Evolutionary conservation across 2,329 filamentous ascomycete genomes (phyloP).

Genomic region (Diaporthe destruens): DNA sequence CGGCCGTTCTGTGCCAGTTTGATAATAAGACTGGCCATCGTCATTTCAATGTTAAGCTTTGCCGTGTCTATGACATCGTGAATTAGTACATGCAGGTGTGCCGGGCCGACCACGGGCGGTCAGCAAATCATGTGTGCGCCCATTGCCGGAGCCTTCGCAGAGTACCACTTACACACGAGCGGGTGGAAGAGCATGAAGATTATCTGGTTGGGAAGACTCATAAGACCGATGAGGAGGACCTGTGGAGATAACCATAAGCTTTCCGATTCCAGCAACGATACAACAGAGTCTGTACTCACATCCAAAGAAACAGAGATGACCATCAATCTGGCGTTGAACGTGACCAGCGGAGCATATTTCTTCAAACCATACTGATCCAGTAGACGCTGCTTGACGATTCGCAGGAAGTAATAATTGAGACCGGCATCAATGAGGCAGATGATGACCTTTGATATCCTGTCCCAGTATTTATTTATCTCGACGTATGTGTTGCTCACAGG

Average conservation of each 20-base stretch:
- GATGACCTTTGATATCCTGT: constrained; percentile 64
- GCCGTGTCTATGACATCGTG: neutral
- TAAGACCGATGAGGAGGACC: constrained; percentile 51
- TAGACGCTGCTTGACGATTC: constrained; percentile 59
- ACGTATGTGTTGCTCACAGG: constrained; percentile 53
- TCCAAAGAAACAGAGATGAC: constrained; percentile 64
- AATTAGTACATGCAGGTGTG: neutral
- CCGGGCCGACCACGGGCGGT: neutral
- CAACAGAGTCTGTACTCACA: constrained; percentile 45
- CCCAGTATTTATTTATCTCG: constrained; percentile 63
- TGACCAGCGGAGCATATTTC: constrained; percentile 63
- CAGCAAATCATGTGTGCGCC: no score
- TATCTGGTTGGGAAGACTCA: constrained; percentile 51
- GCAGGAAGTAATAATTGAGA: constrained; percentile 67
- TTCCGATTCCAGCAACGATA: neutral
- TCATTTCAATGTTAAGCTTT: constrained; percentile 42
- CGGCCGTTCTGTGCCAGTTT: constrained; percentile 36
- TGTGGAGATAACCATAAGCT: neutral
- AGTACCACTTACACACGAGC: constrained; percentile 28
- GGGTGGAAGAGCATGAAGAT: constrained; percentile 44
- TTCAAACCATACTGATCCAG: constrained; percentile 60
- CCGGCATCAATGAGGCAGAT: constrained; percentile 63
- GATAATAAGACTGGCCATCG: constrained; percentile 39
- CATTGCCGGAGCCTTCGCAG: no score
- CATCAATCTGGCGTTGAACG: constrained; percentile 64